These are phyloP conservation scores for Myriangium duriaei DNA, from an alignment of 2,329 filamentous ascomycete species.

Conservation along the genomic window DNA sequence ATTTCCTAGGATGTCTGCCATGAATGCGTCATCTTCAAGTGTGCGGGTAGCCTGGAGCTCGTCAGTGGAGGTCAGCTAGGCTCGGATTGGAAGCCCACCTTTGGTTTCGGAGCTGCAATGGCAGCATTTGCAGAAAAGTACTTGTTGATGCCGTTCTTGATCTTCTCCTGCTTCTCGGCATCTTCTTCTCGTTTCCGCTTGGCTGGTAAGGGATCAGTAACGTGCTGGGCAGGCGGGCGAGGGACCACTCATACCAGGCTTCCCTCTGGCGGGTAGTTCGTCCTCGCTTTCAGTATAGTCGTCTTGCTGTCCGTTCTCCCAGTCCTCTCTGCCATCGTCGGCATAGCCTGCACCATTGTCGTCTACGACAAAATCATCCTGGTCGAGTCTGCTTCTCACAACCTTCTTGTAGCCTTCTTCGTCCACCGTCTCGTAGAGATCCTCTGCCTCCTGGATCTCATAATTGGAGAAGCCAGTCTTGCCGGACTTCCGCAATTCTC, in stretches of 20 bases:
- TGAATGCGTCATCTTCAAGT: slow-evolving; percentile 78
- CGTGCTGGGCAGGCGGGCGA: neutral
- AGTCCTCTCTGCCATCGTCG: slow-evolving; percentile 90
- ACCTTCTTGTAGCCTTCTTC: slow-evolving; percentile 97
- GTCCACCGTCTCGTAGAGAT: slow-evolving; percentile 91
- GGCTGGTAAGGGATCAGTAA: slow-evolving; percentile 34
- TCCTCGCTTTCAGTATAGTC: slow-evolving; percentile 67
- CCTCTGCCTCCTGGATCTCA: slow-evolving; percentile 68
- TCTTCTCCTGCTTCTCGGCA: slow-evolving; percentile 69
- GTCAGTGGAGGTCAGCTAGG: slow-evolving; percentile 8
- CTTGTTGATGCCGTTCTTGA: slow-evolving; percentile 83
- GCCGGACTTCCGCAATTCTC: slow-evolving; percentile 71
- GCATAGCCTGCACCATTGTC: slow-evolving; percentile 96
- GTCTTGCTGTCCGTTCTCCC: slow-evolving; percentile 58
- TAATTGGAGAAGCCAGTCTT: slow-evolving; percentile 86
- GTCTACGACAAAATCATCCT: slow-evolving; percentile 97
- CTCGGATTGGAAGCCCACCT: slow-evolving; percentile 29
- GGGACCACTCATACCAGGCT: slow-evolving; percentile 35
- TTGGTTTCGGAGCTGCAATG: slow-evolving; percentile 57
- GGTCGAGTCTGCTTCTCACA: slow-evolving; percentile 72
- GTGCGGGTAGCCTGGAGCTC: slow-evolving; percentile 55
- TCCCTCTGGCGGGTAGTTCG: slow-evolving; percentile 45
- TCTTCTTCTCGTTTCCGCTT: slow-evolving; percentile 86
- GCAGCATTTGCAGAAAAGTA: slow-evolving; percentile 75
- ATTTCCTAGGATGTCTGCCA: slow-evolving; percentile 72